Evolutionary conservation across 139 green algal genomes (phyloP).

Genomic region (Marvania coccoides): DNA sequence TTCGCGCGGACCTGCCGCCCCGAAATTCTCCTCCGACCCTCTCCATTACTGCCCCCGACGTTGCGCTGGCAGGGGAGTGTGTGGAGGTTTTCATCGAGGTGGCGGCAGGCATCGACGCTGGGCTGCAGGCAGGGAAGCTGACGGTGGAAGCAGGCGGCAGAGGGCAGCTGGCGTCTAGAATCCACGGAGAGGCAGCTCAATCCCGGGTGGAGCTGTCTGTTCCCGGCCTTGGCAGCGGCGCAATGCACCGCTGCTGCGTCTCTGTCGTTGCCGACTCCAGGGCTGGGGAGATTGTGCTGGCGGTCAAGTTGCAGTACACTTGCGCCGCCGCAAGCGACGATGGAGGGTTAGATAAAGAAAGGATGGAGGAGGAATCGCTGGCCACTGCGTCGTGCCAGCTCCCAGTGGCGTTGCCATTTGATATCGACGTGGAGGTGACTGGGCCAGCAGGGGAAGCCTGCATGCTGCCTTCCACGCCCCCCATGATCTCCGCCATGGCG

Average conservation of each 20-base stretch:
- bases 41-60: background rate
- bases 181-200: background rate
- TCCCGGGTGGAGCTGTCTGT: background rate
- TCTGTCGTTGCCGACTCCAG: background rate
- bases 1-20: slow-evolving; percentile 1
- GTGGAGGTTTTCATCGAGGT: background rate
- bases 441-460: background rate
- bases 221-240: background rate
- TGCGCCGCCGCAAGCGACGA: too few species aligned
- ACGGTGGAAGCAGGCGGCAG: background rate
- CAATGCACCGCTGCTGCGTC: background rate
- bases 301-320: too few species aligned
- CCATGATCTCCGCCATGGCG: too few species aligned
- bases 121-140: background rate
- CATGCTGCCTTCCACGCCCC: background rate
- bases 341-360: too few species aligned
- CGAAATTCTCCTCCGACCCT: slow-evolving; percentile 11
- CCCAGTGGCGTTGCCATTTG: background rate
- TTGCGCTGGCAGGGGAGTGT: slow-evolving; percentile 7
- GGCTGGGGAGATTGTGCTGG: too few species aligned
- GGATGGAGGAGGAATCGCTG: background rate
- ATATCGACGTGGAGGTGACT: background rate
- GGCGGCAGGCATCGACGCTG: background rate
- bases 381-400: background rate
- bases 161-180: too few species aligned